Base-by-base conservation (phyloP, 2,329 filamentous ascomycete genomes). In the Incumbomyces lentus region DNA sequence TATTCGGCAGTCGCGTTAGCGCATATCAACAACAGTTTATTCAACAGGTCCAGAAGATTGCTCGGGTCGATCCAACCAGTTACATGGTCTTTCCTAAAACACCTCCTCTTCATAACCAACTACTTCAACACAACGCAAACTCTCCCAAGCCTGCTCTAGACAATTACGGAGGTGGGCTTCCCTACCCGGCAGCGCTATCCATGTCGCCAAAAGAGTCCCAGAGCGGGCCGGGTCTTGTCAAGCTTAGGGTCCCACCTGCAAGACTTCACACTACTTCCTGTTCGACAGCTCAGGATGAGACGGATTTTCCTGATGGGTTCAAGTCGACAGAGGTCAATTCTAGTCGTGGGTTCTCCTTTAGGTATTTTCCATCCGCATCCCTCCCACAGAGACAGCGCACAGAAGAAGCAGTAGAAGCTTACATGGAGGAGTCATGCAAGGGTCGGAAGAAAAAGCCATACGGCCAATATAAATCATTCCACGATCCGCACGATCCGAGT, bases 281-380 rank as follows among this genome's bases (percentile, higher is more conserved):
- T 54, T 40, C 46, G 18, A 8, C 49, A 53, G 32, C 37, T 13
- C 26, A 26, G 37, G 11, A 44, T 11, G 5, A 32, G 38, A n/a
- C 22, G 12, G 8, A 52, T 43, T 40, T 36, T 48, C 31, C 52
- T 46, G 10, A 36, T 3, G 45, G 51, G 7, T 44, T 51, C 13
- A 49, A 49, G 16, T 40, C 47, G 39, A 42, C 45, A 6, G 44
- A 39, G n/a, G 26, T 55, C n/a, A 48, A 48, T 35, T 31, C 30
- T n/a, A 36, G 49, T 17, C 43, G 46, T 33, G 55, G 55, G 10
- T 57, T 57, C 46, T 39, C 30, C 11, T 57, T 49, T 38, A 53
- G 53, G 17, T 53, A 52, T 38, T 37, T 52, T 4, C 37, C 14
- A 11, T 16, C 40, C 5, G 55, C 55, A 12, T 54, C 50, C 19